These are phyloP conservation scores for Solanum verrucosum DNA, from an alignment of 257 asterid species.

Conservation along the genomic window DNA sequence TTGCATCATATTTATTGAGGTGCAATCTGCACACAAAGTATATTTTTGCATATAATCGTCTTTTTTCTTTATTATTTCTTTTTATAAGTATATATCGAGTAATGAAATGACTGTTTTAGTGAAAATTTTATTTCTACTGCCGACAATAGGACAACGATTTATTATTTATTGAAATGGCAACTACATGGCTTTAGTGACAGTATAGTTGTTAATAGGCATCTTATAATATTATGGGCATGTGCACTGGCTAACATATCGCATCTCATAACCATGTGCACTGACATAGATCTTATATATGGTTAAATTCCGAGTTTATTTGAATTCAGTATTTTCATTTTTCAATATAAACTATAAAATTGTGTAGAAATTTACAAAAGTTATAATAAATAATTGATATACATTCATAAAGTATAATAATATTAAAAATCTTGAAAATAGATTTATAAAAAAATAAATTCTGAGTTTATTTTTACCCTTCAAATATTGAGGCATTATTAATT, in stretches of 20 bases:
- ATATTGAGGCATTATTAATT: background rate
- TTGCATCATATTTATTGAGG: background rate
- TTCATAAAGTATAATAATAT: background rate
- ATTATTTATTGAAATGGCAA: background rate
- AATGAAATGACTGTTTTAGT: too few species aligned
- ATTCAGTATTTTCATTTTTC: background rate
- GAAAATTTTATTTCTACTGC: too few species aligned
- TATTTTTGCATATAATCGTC: too few species aligned
- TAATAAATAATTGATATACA: background rate
- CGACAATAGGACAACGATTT: accelerated
- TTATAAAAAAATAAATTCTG: background rate
- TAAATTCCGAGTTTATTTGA: background rate
- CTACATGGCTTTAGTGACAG: background rate
- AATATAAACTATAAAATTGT: background rate
- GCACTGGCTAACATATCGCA: background rate
- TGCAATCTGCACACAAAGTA: too few species aligned
- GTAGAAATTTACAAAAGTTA: background rate
- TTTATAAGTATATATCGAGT: too few species aligned
- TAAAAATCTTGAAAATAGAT: background rate
- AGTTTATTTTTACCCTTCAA: background rate
- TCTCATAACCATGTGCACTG: background rate
- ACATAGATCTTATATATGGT: background rate
- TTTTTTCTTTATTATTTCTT: too few species aligned
- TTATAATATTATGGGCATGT: background rate
- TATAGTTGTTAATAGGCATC: background rate